Base-by-base conservation (phyloP, 257 asterid species). In the Nicotiana tabacum region DNA sequence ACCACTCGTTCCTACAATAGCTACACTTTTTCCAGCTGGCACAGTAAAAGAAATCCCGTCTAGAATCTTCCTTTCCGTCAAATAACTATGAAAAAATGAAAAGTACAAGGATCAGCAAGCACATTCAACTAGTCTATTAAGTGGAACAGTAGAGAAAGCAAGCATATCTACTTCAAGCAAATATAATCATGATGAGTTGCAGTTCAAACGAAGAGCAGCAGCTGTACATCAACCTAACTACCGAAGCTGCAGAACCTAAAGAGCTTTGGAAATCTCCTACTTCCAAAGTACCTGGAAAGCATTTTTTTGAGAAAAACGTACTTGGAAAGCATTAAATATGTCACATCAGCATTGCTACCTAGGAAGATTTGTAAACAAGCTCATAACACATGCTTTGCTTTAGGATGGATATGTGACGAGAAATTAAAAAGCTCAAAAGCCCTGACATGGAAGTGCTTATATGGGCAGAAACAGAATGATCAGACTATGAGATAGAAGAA, bases 1-100 rank as follows among this genome's bases (percentile, higher is more conserved):
- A 80, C 99, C 99, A 90, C 99, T 96, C 67, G 99, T 94, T 85
- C 99, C 99, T 83, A 96, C 99, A 78, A 96, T 94, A 90, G 99
- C 99, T 29, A 96, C 98, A 88, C 99, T 96, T 88, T 90, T 94
- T 58, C 99, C 99, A 83, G 99, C 97, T 76, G 99, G 98, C 81
- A 96, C 95, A 77, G 83, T 85, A 84, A 96, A 96, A 77, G 99
- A 94, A 82, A 93, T 85, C 66, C 98, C 99, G 82, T 96, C 92
- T 74, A 96, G 95, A 87, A 96, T 96, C 91, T 93, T 94, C 85
- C 99, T 94, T 76, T 94, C 99, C 70, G 91, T 68, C 83, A 94
- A 78, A 86, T 93, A 96, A 88, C 99, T 94, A 82, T 16, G 83
- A 81, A 79, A 68, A 86, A 77, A 87, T 81, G 80, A 76, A 83